phyloP scores from a whole-genome alignment of 768 basidiomycete genomes.

The Leccinellum luteum region DNA sequence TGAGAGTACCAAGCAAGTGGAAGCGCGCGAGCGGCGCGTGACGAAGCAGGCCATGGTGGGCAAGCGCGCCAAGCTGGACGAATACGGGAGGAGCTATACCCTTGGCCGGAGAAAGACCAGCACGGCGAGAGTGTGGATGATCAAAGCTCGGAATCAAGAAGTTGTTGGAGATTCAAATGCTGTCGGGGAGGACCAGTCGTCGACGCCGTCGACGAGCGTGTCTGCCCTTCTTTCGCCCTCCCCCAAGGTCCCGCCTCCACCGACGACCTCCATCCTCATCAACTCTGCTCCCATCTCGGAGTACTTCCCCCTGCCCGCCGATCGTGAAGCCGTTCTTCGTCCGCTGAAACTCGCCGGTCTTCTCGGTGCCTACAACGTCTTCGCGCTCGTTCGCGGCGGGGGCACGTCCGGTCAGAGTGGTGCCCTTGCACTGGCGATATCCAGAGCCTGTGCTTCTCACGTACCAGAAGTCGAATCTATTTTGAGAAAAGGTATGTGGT shows the following conservation, averaged over 20 bases:
- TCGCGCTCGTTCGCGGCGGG: slow-evolving; percentile 76
- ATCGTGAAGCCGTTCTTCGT: slow-evolving; percentile 78
- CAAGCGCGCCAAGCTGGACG: slow-evolving; percentile 63
- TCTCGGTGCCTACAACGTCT: slow-evolving; percentile 80
- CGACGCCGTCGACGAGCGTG: slow-evolving; percentile 4
- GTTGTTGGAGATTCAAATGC: slow-evolving; percentile 33
- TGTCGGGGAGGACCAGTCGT: not conserved
- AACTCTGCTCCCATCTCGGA: slow-evolving; percentile 78
- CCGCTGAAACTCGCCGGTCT: slow-evolving; percentile 83
- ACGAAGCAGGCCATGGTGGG: slow-evolving; percentile 37
- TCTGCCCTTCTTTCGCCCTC: slow-evolving; percentile 19
- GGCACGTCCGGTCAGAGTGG: slow-evolving; percentile 94
- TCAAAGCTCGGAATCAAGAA: slow-evolving; percentile 44
- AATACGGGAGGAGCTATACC: slow-evolving; percentile 81
- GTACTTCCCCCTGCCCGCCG: slow-evolving; percentile 73
- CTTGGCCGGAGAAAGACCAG: slow-evolving; percentile 88
- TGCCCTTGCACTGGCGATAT: slow-evolving; percentile 74
- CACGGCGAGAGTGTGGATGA: slow-evolving; percentile 90
- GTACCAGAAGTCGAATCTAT: slow-evolving; percentile 62
- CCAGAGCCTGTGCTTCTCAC: slow-evolving; percentile 71
- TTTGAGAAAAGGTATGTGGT: slow-evolving; percentile 62
- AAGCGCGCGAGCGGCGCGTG: slow-evolving; percentile 35
- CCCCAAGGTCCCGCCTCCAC: slow-evolving; percentile 32
- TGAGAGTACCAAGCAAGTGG: slow-evolving; percentile 59
- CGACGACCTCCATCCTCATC: slow-evolving; percentile 70